Base-by-base conservation (phyloP, 345 rosid genomes). In the Brassica juncea region DNA sequence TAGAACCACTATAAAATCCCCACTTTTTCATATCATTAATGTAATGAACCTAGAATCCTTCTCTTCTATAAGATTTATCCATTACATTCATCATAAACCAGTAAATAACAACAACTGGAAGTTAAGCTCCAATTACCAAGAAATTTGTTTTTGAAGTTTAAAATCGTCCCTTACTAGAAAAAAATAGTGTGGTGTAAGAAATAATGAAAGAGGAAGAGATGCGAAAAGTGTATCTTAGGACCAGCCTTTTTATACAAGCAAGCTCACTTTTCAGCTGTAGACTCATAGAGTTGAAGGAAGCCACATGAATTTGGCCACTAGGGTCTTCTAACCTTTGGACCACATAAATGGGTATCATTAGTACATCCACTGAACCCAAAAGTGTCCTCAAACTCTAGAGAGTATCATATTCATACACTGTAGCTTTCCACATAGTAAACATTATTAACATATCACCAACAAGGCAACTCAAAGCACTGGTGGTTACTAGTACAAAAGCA, bases 171-270 rank as follows among this genome's bases (percentile, higher is more conserved):
- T 49, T 49, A 49, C 19, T 37, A 1, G 15, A 31, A 67, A 72
- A 68, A 54, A 67, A 14, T 66, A 78, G 14, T 30, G 68, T 57
- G 19, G 77, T 55, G 35, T 30, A 65, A 71, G 77, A 5, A 72
- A 11, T 66, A 67, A 73, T 44, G 82, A 79, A 73, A 67, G 59
- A 67, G 65, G 57, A 59, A 67, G 77, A 79, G 70, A 79, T 79
- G 65, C 74, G 72, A 67, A 71, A 68, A 68, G 77, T 72, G 77
- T 72, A 72, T 65, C 65, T 64, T 79, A 79, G 82, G 82, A 79
- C 78, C 82, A 79, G 73, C 82, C 77, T 32, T 65, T 79, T 73
- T 79, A 73, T 68, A 79, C 82, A 60, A 78, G 58, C 32, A 66
- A 78, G 8, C 67, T 66, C 68, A 39, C 70, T 69, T 73, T 71